Base-by-base conservation (phyloP, 768 basidiomycete species). In the Tulasnella sp. region DNA sequence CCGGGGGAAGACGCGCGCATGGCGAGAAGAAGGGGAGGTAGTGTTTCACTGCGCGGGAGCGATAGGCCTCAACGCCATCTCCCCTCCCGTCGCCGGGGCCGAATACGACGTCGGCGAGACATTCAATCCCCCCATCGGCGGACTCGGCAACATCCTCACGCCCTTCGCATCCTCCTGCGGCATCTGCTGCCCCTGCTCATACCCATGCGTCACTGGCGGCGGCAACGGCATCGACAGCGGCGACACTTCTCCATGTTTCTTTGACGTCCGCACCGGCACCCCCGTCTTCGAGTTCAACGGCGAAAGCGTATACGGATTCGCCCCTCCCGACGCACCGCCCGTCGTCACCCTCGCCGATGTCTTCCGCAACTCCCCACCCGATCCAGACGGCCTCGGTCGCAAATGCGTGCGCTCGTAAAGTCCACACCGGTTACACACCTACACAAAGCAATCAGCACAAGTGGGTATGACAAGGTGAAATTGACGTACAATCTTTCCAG, bases 391-490 rank as follows among this genome's bases (percentile, higher is more conserved):
- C 15, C 88, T 77, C 4, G 87, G 80, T 23, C 88, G 78, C 57
- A 90, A 69, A 63, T 91, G 88, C 15, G 88, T 91, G 65, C 88
- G 84, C 69, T 91, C 88, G 66, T 91, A 91, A 34, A 91, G 76
- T 6, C 88, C 88, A 62, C 88, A 91, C 73, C 91, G 91, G 76
- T 91, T 91, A 77, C 88, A 91, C 43, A 91, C 63, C 63, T 63
- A 49, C 23, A 31, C 6, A 41, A 61, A 19, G 6, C 6, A 25
- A 49, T 23, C 21, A 29, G 54, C 17, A n/a, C n/a, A 32, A n/a
- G 43, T 17, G 42, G 15, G 32, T 36, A 31, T 11, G 34, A 21
- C 29, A 31, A 43, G 27, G 32, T 39, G 35, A 15, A 31, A 12
- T 9, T 5, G 34, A 63, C 77, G 58, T 61, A 76, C 77, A 63